Evolutionary conservation across 139 green algal species (phyloP), one percentile per base, ranked within the genome.

Genomic region (Pleodorina starrii): DNA sequence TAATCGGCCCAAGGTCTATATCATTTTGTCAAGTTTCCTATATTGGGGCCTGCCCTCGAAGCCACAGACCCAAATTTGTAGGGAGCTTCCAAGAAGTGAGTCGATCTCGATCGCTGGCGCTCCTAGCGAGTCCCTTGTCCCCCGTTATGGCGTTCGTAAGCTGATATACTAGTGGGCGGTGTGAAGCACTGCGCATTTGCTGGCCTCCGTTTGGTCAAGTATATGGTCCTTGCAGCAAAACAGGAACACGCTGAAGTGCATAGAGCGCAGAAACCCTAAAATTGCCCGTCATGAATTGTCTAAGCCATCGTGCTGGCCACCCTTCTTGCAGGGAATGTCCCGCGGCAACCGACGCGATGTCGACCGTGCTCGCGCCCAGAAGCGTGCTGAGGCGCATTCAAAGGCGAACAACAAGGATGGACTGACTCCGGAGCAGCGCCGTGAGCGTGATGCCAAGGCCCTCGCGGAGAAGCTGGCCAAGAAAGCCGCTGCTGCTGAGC

Each of bases 271-370:
- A 32, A 66, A 25, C 21, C 6, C 29, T 66, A 21, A 7, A 25
- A 32, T 66, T 66, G 21, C 25, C 9, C 54, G 25, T 32, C 29
- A 66, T 66, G 2, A 66, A 66, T 66, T 4, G 25, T 4, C 54
- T 21, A 66, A 21, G 69, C 36, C 40, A 2, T 46, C 25, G 42
- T 19, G 42, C 2, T 38, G 57, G 23, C 25, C 12, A 5, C 7
- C 2, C 36, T 27, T 0, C 14, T 46, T 21, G 68, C 68, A 76
- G 68, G 25, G 14, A 76, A 88, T 88, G 82, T 88, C 82, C 21
- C 82, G 82, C 82, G 82, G 82, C 82, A 88, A 88, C 82, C 35
- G 66, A 68, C 84, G 84, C 16, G 84, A 89, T 51, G 78, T 89
- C 27, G 84, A 89, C 84, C 84, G 84, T 23, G 84, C 84, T 9